A percentile compares a stretch with the other conserved stretches of the same genome.
Evolutionary conservation across 257 asterid species (phyloP).

Genomic region (Misopates orontium): DNA sequence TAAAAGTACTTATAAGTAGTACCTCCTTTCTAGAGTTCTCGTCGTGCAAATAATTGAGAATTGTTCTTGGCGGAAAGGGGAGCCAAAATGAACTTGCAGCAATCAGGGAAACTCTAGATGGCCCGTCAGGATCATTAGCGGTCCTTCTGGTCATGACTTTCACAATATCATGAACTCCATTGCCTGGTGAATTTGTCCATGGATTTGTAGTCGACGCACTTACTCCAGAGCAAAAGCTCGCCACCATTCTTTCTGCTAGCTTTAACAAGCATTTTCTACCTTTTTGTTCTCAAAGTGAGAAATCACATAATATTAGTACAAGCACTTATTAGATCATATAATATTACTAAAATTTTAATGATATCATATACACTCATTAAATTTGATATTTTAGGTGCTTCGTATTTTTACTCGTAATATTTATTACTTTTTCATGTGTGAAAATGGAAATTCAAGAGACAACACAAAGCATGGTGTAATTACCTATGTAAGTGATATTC

Average conservation of each 20-base stretch:
- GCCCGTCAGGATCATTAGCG: conserved; percentile 40
- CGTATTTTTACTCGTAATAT: too few species aligned
- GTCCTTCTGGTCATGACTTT: conserved; percentile 41
- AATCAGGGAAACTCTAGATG: conserved; percentile 33
- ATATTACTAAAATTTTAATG: too few species aligned
- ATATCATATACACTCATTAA: too few species aligned
- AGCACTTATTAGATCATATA: too few species aligned
- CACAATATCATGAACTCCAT: conserved; percentile 24
- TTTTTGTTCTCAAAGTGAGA: neutral
- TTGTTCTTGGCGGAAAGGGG: conserved; percentile 35
- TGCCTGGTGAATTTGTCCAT: conserved; percentile 43
- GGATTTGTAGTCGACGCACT: conserved; percentile 30
- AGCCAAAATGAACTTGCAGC: conserved; percentile 52
- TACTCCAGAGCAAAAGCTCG: conserved; percentile 33
- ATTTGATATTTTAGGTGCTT: too few species aligned
- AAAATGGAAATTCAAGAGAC: too few species aligned
- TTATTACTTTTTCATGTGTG: too few species aligned
- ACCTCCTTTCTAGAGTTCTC: conserved; percentile 36
- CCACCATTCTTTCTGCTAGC: conserved; percentile 45
- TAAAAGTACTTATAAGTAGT: too few species aligned
- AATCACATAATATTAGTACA: too few species aligned
- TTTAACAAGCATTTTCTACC: conserved; percentile 33
- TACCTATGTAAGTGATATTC: conserved; percentile 22
- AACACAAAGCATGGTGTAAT: too few species aligned
- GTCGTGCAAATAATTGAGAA: conserved; percentile 39